Percentiles rank a stretch among this genome's conserved stretches.
Evolutionary conservation across 495 filamentous ascomycete genomes (phyloP).

Genomic region (Talaromyces nanjingensis): DNA sequence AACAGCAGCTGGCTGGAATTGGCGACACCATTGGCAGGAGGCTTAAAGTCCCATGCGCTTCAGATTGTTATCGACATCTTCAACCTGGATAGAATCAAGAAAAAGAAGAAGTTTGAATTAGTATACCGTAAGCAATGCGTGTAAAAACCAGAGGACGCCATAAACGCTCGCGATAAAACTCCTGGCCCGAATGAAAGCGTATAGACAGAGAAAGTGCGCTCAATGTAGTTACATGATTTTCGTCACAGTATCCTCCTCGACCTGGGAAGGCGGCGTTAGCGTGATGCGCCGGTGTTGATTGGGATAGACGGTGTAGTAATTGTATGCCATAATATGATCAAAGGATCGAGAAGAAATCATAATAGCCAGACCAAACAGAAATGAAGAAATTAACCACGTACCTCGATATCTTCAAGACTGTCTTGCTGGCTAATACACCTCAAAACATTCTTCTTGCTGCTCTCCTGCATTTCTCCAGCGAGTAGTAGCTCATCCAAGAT

Average conservation of each 20-base stretch:
- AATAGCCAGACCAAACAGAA: not conserved
- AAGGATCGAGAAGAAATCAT: slow-evolving; percentile 1
- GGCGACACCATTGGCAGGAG: not conserved
- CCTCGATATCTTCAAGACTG: slow-evolving; percentile 95
- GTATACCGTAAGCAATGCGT: slow-evolving; percentile 6
- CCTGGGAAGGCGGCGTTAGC: slow-evolving; percentile 61
- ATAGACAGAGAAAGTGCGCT: slow-evolving; percentile 18
- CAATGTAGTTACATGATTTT: slow-evolving; percentile 73
- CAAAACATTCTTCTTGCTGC: slow-evolving; percentile 97
- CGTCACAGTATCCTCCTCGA: slow-evolving; percentile 87
- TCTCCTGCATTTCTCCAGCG: slow-evolving; percentile 97
- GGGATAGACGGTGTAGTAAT: not conserved
- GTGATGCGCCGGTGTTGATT: slow-evolving; percentile 3
- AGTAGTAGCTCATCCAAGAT: slow-evolving; percentile 95
- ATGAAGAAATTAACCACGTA: slow-evolving; percentile 35
- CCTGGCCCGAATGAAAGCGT: slow-evolving; percentile 12
- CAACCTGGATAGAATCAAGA: not conserved
- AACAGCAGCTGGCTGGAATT: not conserved
- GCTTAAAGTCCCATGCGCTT: slow-evolving; percentile 1
- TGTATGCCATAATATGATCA: slow-evolving; percentile 2
- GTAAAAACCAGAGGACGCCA: slow-evolving; percentile 3
- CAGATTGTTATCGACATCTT: slow-evolving; percentile 4
- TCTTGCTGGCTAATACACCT: slow-evolving; percentile 93
- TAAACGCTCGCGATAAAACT: slow-evolving; percentile 11
- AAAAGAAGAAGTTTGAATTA: slow-evolving; percentile 1